These are phyloP conservation scores for Podospora tetraspora DNA, from an alignment of 495 filamentous ascomycete species.

Conservation along the genomic window DNA sequence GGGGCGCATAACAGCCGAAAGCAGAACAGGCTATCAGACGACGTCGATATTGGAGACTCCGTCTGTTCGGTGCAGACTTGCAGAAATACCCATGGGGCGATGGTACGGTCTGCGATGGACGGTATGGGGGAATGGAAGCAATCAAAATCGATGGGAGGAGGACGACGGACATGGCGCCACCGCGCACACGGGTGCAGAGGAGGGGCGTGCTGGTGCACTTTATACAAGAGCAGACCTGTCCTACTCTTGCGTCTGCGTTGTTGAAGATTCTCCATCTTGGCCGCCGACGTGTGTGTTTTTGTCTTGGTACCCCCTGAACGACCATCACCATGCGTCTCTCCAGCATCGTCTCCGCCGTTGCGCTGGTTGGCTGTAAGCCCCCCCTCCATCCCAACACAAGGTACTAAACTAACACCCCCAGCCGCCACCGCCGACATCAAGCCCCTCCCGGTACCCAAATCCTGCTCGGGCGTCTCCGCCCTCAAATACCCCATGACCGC, in stretches of 20 bases:
- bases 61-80: not conserved
- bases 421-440: constrained; percentile 12
- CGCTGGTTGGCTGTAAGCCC: not conserved
- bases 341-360: not conserved
- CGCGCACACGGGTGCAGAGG: not conserved
- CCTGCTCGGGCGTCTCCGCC: constrained; percentile 30
- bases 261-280: not conserved
- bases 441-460: constrained; percentile 28
- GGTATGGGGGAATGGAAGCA: not conserved
- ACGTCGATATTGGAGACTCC: not conserved
- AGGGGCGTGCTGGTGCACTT: not conserved
- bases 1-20: not conserved
- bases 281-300: not conserved
- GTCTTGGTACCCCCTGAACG: not conserved
- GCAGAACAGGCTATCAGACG: not conserved
- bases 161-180: not conserved
- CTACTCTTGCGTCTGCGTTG: not conserved
- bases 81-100: not conserved
- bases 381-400: not conserved
- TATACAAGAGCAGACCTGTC: not conserved
- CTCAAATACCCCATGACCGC: constrained; percentile 30
- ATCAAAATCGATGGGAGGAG: not conserved
- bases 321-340: not conserved
- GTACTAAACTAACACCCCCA: not conserved
- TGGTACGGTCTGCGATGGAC: not conserved